phyloP scores from a whole-genome alignment of 2,329 filamentous ascomycete species.

The Colletotrichum chlorophyti region DNA sequence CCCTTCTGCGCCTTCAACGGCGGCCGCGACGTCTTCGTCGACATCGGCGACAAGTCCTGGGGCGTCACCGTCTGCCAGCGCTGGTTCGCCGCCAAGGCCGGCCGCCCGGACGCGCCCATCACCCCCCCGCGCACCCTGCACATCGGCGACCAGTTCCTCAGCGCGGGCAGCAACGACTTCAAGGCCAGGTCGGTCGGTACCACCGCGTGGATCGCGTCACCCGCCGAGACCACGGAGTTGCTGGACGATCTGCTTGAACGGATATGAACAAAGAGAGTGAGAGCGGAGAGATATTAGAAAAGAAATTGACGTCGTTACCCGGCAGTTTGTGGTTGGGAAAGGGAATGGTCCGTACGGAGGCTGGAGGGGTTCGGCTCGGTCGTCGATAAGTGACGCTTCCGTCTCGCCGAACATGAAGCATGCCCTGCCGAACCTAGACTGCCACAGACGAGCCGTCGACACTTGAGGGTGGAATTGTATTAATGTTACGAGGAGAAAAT shows the following conservation, averaged over 20 bases:
- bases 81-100: slow-evolving; percentile 72
- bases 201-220: slow-evolving; percentile 96
- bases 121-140: slow-evolving; percentile 83
- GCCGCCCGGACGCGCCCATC: slow-evolving; percentile 58
- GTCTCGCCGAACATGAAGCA: too few species aligned
- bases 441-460: too few species aligned
- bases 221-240: slow-evolving; percentile 86
- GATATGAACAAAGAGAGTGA: slow-evolving; percentile 38
- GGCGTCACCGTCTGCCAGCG: slow-evolving; percentile 91
- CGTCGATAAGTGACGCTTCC: too few species aligned
- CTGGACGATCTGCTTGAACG: slow-evolving; percentile 80
- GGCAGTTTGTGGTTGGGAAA: neutral
- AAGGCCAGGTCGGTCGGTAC: slow-evolving; percentile 91
- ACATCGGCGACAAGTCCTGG: slow-evolving; percentile 98
- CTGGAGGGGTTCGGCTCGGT: too few species aligned
- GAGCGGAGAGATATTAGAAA: neutral
- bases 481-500: too few species aligned
- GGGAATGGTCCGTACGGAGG: too few species aligned
- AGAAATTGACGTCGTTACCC: neutral
- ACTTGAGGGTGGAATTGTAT: too few species aligned
- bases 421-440: too few species aligned
- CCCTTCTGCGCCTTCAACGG: slow-evolving; percentile 99
- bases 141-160: slow-evolving; percentile 96
- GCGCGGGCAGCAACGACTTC: slow-evolving; percentile 95
- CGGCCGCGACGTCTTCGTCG: slow-evolving; percentile 96